Conservation (phyloP, 768 basidiomycete genomes). For the Calocybe indica region DNA sequence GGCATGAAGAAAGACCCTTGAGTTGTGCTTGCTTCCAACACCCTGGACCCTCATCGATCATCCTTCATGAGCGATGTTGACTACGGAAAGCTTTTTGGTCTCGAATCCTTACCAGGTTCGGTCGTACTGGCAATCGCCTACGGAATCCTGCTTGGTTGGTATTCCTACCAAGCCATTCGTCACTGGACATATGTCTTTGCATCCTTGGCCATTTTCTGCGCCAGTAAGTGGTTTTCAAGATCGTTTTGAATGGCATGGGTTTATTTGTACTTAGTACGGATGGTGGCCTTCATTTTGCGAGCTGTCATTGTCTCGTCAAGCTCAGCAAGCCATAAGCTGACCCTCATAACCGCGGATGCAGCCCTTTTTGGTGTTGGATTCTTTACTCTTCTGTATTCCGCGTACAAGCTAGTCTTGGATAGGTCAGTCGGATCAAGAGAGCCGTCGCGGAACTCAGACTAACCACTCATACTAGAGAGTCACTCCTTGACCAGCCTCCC, state of each 20-base stretch:
- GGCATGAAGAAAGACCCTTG: too few relatives aligned
- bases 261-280: slow-evolving; percentile 26
- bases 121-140: slow-evolving; percentile 30
- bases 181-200: slow-evolving; percentile 28
- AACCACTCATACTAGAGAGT: not conserved
- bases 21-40: too few relatives aligned
- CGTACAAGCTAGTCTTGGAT: slow-evolving; percentile 35
- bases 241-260: not conserved
- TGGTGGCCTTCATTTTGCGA: slow-evolving; percentile 33
- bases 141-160: slow-evolving; percentile 22
- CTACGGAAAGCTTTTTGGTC: slow-evolving; percentile 26
- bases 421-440: slow-evolving; percentile 21
- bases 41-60: too few relatives aligned
- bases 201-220: slow-evolving; percentile 29
- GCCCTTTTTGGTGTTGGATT: slow-evolving; percentile 36
- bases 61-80: slow-evolving; percentile 11
- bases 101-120: slow-evolving; percentile 27
- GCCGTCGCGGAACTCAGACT: not conserved
- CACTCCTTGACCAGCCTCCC: not conserved
- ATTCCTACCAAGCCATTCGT: slow-evolving; percentile 21
- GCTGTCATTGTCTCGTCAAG: slow-evolving; percentile 26
- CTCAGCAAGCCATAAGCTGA: slow-evolving; percentile 23
- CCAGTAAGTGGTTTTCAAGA: slow-evolving; percentile 20
- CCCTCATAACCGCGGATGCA: slow-evolving; percentile 30
- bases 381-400: slow-evolving; percentile 35